These are phyloP conservation scores for Leishmania turanica DNA, from an alignment of 208 protist species.

Conservation along the genomic window DNA sequence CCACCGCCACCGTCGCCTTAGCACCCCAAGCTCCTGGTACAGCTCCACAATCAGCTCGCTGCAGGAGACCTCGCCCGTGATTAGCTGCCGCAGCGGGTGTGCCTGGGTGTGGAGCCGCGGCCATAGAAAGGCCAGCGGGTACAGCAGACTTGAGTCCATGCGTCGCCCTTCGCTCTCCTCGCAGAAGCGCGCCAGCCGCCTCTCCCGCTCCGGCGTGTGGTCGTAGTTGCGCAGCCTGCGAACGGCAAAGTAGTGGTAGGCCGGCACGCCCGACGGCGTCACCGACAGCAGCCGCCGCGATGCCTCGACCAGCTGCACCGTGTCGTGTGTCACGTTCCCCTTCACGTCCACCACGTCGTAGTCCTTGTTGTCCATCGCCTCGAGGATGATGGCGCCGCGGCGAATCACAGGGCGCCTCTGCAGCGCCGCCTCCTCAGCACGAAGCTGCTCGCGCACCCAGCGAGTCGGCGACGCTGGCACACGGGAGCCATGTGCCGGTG, in stretches of 20 bases:
- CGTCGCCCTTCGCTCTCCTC: conserved; percentile 32
- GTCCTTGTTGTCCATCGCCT: conserved; percentile 81
- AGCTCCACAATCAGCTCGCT: conserved; percentile 74
- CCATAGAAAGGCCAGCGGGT: conserved; percentile 51
- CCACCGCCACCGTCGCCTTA: conserved; percentile 50
- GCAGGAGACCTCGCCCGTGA: conserved; percentile 49
- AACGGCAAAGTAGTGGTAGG: conserved; percentile 69
- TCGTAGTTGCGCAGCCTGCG: conserved; percentile 51
- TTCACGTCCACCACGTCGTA: conserved; percentile 59
- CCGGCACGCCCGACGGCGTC: conserved; percentile 22
- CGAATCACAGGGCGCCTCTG: conserved; percentile 25
- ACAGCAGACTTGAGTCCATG: conserved; percentile 45
- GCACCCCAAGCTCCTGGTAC: conserved; percentile 65
- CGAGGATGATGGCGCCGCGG: conserved; percentile 66
- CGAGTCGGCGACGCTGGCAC: not conserved
- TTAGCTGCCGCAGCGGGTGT: conserved; percentile 21
- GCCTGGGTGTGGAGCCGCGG: conserved; percentile 45
- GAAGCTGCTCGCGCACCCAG: conserved; percentile 36
- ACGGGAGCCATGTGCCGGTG: not conserved
- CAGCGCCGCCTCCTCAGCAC: conserved; percentile 31
- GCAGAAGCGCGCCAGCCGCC: conserved; percentile 28
- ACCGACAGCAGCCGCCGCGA: conserved; percentile 48
- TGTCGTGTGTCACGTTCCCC: conserved; percentile 47
- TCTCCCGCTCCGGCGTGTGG: conserved; percentile 32
- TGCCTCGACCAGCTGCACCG: conserved; percentile 70